Evolutionary conservation across 176 grass and related monocot genomes (phyloP).

Genomic region (Dendrocalamus sinicus): DNA sequence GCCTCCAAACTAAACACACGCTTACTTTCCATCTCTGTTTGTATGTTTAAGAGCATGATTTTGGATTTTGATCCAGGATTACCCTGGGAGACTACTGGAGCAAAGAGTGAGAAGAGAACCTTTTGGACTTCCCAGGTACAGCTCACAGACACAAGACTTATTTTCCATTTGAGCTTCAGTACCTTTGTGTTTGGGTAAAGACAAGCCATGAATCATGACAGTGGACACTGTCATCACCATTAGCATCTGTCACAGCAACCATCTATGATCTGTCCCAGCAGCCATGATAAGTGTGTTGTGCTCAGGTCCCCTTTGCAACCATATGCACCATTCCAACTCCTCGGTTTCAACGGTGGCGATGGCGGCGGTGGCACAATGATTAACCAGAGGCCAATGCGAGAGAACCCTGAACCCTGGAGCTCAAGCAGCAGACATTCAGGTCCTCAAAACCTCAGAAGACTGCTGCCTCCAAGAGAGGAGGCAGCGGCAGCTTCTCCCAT

Average conservation of each 20-base stretch:
- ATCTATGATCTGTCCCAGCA: neutral
- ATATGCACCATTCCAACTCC: neutral
- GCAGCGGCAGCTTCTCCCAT: neutral
- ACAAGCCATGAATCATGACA: neutral
- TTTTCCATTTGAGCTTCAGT: conserved; percentile 3
- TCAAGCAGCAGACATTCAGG: conserved; percentile 34
- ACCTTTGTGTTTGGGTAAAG: neutral
- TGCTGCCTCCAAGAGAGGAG: neutral
- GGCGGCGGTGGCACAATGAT: neutral
- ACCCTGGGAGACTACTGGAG: conserved; percentile 1
- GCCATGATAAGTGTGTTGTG: neutral
- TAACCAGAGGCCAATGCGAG: neutral
- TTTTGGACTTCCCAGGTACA: conserved; percentile 28
- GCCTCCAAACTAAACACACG: too few relatives aligned
- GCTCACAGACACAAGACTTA: neutral
- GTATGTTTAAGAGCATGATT: neutral
- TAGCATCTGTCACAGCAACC: neutral
- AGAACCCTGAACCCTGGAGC: conserved; percentile 23
- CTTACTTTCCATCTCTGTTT: neutral
- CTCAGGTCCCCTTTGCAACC: conserved; percentile 8
- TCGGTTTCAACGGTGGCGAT: neutral
- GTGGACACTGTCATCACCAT: neutral
- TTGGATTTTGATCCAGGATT: conserved; percentile 29
- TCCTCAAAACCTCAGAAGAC: neutral
- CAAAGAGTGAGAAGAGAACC: conserved; percentile 26